A percentile compares a stretch with the other conserved stretches of the same genome.
phyloP scores from a whole-genome alignment of 129 eudicot species.

The Flaveria trinervia region DNA sequence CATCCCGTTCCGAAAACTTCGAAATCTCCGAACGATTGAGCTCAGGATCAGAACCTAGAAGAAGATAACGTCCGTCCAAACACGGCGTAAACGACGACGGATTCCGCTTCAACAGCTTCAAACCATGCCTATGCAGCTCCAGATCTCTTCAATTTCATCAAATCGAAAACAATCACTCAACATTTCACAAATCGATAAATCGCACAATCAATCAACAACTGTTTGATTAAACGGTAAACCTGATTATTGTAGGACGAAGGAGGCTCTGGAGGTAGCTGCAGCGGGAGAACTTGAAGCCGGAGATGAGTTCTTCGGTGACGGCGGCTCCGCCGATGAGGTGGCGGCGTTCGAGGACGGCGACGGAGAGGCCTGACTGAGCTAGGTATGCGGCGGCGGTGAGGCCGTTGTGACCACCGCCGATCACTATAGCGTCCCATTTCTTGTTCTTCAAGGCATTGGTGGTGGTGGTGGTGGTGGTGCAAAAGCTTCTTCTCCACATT shows the following conservation, averaged over 20 bases:
- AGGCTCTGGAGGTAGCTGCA: slow-evolving; percentile 99
- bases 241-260: slow-evolving; percentile 81
- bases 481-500: slow-evolving; percentile 63
- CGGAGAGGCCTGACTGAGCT: slow-evolving; percentile 90
- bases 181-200: background rate
- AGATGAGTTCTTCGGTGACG: slow-evolving; percentile 87
- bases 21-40: slow-evolving; percentile 79
- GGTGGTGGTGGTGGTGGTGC: slow-evolving; percentile 33
- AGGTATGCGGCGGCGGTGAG: slow-evolving; percentile 93
- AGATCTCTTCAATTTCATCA: slow-evolving; percentile 59
- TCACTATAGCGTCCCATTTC: slow-evolving; percentile 91
- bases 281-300: slow-evolving; percentile 93
- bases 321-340: slow-evolving; percentile 96
- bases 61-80: slow-evolving; percentile 87
- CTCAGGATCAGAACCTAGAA: slow-evolving; percentile 80
- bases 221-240: slow-evolving; percentile 28
- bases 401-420: slow-evolving; percentile 99
- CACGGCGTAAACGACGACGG: slow-evolving; percentile 96
- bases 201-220: background rate
- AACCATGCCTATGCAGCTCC: slow-evolving; percentile 85
- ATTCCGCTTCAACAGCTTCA: slow-evolving; percentile 73
- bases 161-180: slow-evolving; percentile 10
- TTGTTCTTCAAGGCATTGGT: slow-evolving; percentile 38
- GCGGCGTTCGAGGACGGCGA: slow-evolving; percentile 98
- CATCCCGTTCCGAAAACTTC: slow-evolving; percentile 78